A percentile compares a stretch with the other conserved stretches of the same genome.
These are phyloP conservation scores for Elongisporangium senticosum DNA, from an alignment of 352 stramenopile species.

Conservation along the genomic window DNA sequence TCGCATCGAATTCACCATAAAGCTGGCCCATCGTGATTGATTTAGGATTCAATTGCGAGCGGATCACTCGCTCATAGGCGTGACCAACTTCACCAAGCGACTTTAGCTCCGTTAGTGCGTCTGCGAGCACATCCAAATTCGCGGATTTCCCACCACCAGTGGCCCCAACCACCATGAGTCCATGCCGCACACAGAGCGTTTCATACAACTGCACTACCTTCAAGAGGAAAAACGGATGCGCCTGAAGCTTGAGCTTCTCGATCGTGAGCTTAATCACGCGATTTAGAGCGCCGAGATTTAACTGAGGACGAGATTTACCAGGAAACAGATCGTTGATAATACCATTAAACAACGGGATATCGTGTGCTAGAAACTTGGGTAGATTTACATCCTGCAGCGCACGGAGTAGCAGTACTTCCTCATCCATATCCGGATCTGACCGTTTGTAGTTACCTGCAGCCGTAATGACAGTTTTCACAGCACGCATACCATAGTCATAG, in stretches of 20 bases:
- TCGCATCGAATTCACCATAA: constrained; percentile 93
- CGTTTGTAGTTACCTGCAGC: constrained; percentile 89
- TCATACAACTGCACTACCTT: constrained; percentile 96
- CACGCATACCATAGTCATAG: constrained; percentile 90
- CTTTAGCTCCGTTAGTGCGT: constrained; percentile 87
- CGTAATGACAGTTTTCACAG: constrained; percentile 88
- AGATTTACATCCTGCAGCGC: constrained; percentile 95
- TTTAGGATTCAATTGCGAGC: constrained; percentile 93
- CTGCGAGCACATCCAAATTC: constrained; percentile 89
- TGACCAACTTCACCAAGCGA: constrained; percentile 68
- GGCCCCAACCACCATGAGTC: constrained; percentile 94
- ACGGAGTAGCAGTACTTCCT: constrained; percentile 91
- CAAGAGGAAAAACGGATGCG: constrained; percentile 89
- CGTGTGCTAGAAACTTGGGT: constrained; percentile 93
- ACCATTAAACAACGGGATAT: constrained; percentile 94
- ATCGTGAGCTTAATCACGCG: constrained; percentile 89
- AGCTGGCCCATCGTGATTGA: constrained; percentile 94
- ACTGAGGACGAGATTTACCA: constrained; percentile 80
- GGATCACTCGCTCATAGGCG: constrained; percentile 85
- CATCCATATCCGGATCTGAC: constrained; percentile 88
- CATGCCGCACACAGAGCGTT: constrained; percentile 92
- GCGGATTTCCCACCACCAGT: constrained; percentile 88
- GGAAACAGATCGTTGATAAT: constrained; percentile 96
- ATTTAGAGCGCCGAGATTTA: constrained; percentile 85
- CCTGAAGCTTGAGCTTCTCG: constrained; percentile 77